Percentiles rank a stretch among this genome's conserved stretches.
Evolutionary conservation across 1,284 basidiomycete species (phyloP).

Genomic region (Irpex sp.): DNA sequence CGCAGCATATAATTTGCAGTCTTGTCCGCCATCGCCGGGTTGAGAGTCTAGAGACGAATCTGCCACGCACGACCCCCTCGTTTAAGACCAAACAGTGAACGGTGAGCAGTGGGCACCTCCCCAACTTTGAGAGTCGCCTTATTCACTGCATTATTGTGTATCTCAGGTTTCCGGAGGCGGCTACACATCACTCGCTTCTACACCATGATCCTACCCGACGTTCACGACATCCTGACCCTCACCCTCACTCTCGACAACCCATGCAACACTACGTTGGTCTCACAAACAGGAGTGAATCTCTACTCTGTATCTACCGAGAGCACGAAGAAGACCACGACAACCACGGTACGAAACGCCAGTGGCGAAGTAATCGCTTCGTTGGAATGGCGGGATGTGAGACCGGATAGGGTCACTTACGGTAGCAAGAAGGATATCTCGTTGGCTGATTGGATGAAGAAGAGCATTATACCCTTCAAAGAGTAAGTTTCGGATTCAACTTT

Average conservation of each 20-base stretch:
- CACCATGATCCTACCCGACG: neutral
- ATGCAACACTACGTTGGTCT: constrained; percentile 37
- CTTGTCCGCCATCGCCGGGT: no score
- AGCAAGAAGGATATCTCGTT: constrained; percentile 17
- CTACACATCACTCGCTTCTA: neutral
- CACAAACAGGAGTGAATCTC: constrained; percentile 31
- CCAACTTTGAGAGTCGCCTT: no score
- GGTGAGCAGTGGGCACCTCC: no score
- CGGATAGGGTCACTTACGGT: constrained; percentile 19
- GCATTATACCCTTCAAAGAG: constrained; percentile 38
- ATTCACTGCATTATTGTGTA: no score
- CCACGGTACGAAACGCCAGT: constrained; percentile 29
- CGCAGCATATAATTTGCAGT: no score
- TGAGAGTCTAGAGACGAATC: no score
- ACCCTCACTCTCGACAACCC: constrained; percentile 40
- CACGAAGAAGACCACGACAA: constrained; percentile 26
- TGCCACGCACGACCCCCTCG: no score
- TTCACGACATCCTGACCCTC: constrained; percentile 22
- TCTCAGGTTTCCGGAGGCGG: no score
- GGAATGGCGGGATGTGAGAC: constrained; percentile 21
- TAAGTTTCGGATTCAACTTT: neutral
- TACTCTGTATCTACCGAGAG: constrained; percentile 38
- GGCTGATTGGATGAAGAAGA: constrained; percentile 40
- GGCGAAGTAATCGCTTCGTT: constrained; percentile 21
- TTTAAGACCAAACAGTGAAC: no score